Evolutionary conservation across 2,329 filamentous ascomycete species (phyloP).

Genomic region (Fusarium cicatricum): DNA sequence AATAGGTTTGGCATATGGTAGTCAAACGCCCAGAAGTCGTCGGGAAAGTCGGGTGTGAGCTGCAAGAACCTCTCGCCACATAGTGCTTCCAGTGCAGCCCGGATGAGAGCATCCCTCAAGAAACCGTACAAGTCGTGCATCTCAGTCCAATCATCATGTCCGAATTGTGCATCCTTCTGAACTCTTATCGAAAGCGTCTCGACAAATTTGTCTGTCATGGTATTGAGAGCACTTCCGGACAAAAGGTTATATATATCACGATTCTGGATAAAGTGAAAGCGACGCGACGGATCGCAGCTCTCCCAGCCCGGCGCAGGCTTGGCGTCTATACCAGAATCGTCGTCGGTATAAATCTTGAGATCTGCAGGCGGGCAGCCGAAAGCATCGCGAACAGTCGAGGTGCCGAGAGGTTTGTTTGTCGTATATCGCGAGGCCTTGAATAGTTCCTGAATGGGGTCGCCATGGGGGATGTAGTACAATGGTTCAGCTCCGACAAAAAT

Average conservation of each 20-base stretch:
- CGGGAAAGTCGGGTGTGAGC: slow-evolving; percentile 13
- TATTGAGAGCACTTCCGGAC: slow-evolving; percentile 8
- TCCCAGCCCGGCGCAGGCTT: slow-evolving; percentile 25
- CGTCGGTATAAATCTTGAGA: slow-evolving; percentile 8
- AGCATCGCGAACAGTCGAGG: slow-evolving; percentile 28
- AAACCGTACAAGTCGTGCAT: slow-evolving; percentile 25
- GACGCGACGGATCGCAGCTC: slow-evolving; percentile 6
- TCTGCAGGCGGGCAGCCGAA: slow-evolving; percentile 23
- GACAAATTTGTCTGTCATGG: slow-evolving; percentile 14
- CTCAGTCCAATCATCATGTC: slow-evolving; percentile 10
- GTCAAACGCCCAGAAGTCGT: slow-evolving; percentile 36
- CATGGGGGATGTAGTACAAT: slow-evolving; percentile 34
- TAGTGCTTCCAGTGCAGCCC: slow-evolving; percentile 9
- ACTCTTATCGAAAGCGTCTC: slow-evolving; percentile 13
- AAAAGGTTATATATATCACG: slow-evolving; percentile 15
- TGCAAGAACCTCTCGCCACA: slow-evolving; percentile 29
- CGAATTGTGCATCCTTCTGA: slow-evolving; percentile 7
- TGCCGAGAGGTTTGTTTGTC: slow-evolving; percentile 22
- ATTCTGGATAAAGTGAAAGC: slow-evolving; percentile 28
- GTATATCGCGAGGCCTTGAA: slow-evolving; percentile 26
- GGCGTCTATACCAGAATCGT: slow-evolving; percentile 15
- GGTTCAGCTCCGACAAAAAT: slow-evolving; percentile 25
- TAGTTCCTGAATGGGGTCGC: slow-evolving; percentile 15
- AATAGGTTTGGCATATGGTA: slow-evolving; percentile 26
- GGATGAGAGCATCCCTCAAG: slow-evolving; percentile 19